Conservation (phyloP, 129 eudicot species). For the Arctium lappa region DNA sequence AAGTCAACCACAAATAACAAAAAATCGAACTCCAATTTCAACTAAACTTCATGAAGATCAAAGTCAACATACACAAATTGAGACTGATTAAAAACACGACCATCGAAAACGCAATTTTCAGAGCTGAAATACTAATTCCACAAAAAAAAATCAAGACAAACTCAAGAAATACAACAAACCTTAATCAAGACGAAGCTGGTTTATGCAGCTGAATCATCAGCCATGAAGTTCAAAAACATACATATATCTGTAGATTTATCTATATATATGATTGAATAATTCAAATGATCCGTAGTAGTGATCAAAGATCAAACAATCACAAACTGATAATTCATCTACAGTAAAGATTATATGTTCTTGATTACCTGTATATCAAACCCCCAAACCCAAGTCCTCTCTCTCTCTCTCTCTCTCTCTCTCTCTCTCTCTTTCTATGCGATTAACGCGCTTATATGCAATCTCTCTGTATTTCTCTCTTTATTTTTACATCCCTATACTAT, state of each 20-base stretch:
- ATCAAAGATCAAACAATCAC: constrained; percentile 17
- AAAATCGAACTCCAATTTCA: constrained; percentile 8
- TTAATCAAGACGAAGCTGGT: constrained; percentile 21
- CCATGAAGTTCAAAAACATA: constrained; percentile 16
- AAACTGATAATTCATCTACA: constrained; percentile 17
- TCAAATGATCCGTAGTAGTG: neutral
- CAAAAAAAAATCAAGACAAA: neutral
- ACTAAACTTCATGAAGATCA: neutral
- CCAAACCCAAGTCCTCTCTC: constrained; percentile 28
- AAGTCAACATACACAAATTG: constrained; percentile 31
- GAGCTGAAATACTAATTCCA: neutral
- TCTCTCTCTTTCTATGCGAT: neutral
- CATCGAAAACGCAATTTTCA: neutral
- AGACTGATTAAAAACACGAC: neutral
- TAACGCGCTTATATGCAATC: constrained; percentile 39
- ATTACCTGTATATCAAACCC: constrained; percentile 28
- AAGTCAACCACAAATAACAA: neutral
- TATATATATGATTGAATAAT: neutral
- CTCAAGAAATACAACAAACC: neutral
- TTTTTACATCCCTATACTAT: neutral
- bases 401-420: constrained; percentile 13
- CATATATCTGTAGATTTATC: neutral
- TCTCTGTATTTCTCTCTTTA: neutral
- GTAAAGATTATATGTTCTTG: constrained; percentile 11
- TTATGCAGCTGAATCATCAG: constrained; percentile 8